Evolutionary conservation across 169 alveolate genomes (phyloP), one percentile per base, ranked within the genome.

Genomic region (Plasmodium yoelii): DNA sequence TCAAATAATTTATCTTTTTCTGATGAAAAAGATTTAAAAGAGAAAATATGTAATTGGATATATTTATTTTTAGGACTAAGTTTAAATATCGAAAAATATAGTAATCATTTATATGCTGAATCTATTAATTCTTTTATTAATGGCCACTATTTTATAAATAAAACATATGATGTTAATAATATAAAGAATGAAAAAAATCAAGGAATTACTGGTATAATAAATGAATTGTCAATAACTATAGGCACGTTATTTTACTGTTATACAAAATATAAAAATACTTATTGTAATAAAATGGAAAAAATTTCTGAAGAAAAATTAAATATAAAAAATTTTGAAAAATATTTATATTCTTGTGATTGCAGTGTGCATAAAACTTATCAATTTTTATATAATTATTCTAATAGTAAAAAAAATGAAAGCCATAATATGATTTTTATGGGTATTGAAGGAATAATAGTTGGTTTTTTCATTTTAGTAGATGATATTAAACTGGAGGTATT

Each of bases 331-430:
- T 46, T 80, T 51, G 90, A 65, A 34, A 59, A 44, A 57, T 46
- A 80, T 80, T 24, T 80, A 7, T 80, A 80, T 44, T 64, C 90
- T 15, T 80, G 90, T 67, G 90, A 80, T 65, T 80, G 90, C 34
- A 65, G 60, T 80, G 90, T 80, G 15, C 90, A 80, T 26, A 65
- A 80, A 60, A 80, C 90, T 3, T 80, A 80, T 80, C 90, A 80
- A n/a, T 80, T 51, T 59, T 69, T 80, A 49, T 80, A 65, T 60
- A 64, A 53, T 42, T 80, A 80, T 65, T 80, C 90, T 8, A 64
- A 80, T 65, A 80, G 90, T 57, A 80, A 80, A 80, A 80, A 80
- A 55, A 80, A 80, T 70, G 90, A 80, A 80, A 67, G 82, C 18
- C 49, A 80, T 39, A 80, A 80, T 56, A 80, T 80, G 18, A 80